Conservation (phyloP, 495 filamentous ascomycete genomes). For the Talaromyces borbonicus region DNA sequence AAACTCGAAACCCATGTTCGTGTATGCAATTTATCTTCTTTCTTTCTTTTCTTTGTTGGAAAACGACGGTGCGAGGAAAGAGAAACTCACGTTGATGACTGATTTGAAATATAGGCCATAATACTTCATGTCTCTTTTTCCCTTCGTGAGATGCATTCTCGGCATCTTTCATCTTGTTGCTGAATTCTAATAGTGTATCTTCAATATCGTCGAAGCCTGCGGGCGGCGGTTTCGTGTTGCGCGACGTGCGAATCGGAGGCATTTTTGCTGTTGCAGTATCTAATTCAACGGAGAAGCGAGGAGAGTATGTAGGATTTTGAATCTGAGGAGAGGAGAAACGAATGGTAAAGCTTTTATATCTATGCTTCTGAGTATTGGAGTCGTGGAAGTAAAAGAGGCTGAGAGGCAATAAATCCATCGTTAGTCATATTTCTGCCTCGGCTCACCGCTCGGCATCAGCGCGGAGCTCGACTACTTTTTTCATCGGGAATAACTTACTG, state of each 20-base stretch:
- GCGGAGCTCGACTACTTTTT: too few species aligned
- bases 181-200: slow-evolving; percentile 89
- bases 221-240: slow-evolving; percentile 82
- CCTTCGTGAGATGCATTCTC: slow-evolving; percentile 71
- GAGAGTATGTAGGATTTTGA: background rate
- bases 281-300: background rate
- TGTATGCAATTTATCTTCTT: too few species aligned
- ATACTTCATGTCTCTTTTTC: slow-evolving; percentile 75
- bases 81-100: slow-evolving; percentile 69
- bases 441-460: slow-evolving; percentile 16
- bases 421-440: slow-evolving; percentile 25
- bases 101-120: slow-evolving; percentile 98
- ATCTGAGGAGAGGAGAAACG: background rate
- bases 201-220: slow-evolving; percentile 95
- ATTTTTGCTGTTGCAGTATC: slow-evolving; percentile 32
- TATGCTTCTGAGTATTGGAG: background rate
- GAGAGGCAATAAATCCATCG: background rate
- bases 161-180: slow-evolving; percentile 98
- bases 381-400: background rate
- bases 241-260: slow-evolving; percentile 72
- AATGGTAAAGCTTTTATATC: background rate
- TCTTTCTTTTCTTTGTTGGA: background rate
- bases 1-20: too few species aligned
- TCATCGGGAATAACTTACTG: too few species aligned
- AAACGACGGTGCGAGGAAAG: background rate